These are phyloP conservation scores for Pisolithus sp. DNA, from an alignment of 768 basidiomycete genomes.

Conservation along the genomic window DNA sequence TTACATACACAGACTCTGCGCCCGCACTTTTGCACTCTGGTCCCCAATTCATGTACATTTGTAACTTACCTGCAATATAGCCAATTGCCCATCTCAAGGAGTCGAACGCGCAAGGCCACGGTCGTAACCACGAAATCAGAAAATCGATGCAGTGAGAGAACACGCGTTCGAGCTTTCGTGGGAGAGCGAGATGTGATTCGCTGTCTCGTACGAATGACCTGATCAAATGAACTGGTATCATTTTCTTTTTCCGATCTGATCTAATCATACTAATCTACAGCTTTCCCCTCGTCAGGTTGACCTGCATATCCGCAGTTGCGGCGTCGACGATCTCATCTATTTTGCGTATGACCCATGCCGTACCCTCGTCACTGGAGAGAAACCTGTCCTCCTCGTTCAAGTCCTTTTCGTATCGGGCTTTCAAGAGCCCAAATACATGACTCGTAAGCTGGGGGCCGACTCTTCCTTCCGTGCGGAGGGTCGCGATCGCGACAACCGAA, in stretches of 20 bases:
- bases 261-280: conserved; percentile 39
- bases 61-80: conserved; percentile 26
- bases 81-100: conserved; percentile 16
- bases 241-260: conserved; percentile 15
- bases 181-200: conserved; percentile 24
- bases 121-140: conserved; percentile 5
- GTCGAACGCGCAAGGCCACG: conserved; percentile 16
- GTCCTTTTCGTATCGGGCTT: conserved; percentile 59
- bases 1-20: conserved; percentile 23
- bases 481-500: conserved; percentile 79
- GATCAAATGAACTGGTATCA: conserved; percentile 28
- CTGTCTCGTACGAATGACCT: conserved; percentile 10
- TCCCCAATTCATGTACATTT: conserved; percentile 22
- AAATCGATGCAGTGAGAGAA: conserved; percentile 16
- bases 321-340: conserved; percentile 78
- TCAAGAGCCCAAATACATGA: conserved; percentile 87
- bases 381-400: conserved; percentile 68
- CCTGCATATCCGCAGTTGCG: conserved; percentile 43
- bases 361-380: conserved; percentile 80
- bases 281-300: conserved; percentile 46
- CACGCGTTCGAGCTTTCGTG: conserved; percentile 30
- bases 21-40: conserved; percentile 17
- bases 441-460: conserved; percentile 85
- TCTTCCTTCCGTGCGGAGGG: conserved; percentile 75
- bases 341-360: conserved; percentile 82